A percentile compares a stretch with the other conserved stretches of the same genome.
These are phyloP conservation scores for Pythium rhizo-oryzae DNA, from an alignment of 352 stramenopile genomes.

Conservation along the genomic window DNA sequence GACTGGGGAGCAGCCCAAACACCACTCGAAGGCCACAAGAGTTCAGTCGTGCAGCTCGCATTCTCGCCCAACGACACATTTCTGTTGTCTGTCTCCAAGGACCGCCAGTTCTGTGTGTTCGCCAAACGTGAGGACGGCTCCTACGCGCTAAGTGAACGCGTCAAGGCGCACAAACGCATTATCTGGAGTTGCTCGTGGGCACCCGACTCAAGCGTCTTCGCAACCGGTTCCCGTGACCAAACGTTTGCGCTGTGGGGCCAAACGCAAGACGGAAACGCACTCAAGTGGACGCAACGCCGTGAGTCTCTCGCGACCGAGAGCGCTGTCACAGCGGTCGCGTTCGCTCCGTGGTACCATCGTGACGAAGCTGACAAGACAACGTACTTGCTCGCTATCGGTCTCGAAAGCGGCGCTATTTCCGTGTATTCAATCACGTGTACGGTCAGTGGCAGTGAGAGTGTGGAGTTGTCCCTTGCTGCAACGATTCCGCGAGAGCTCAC, in stretches of 20 bases:
- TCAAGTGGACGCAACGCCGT: slow-evolving; percentile 31
- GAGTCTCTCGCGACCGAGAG: slow-evolving; percentile 34
- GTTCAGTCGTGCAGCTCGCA: slow-evolving; percentile 74
- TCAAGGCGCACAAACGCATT: slow-evolving; percentile 78
- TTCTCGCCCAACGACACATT: slow-evolving; percentile 69
- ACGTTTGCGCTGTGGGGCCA: slow-evolving; percentile 59
- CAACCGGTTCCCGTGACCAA: slow-evolving; percentile 66
- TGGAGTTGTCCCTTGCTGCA: slow-evolving; percentile 18
- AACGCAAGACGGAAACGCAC: neutral
- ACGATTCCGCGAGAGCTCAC: slow-evolving; percentile 32
- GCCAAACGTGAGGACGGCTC: slow-evolving; percentile 27
- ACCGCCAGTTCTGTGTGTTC: slow-evolving; percentile 76
- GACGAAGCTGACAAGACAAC: neutral
- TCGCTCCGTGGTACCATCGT: slow-evolving; percentile 35
- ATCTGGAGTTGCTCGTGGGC: slow-evolving; percentile 83
- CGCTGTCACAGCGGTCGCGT: slow-evolving; percentile 67
- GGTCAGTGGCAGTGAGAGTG: neutral
- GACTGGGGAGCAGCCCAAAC: slow-evolving; percentile 52
- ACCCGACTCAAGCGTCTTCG: slow-evolving; percentile 59
- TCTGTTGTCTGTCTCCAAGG: slow-evolving; percentile 71
- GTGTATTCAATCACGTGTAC: slow-evolving; percentile 36
- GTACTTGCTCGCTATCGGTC: slow-evolving; percentile 55
- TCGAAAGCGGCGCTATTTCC: slow-evolving; percentile 57
- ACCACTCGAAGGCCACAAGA: slow-evolving; percentile 71
- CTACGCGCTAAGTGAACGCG: slow-evolving; percentile 45